Evolutionary conservation across 1,284 basidiomycete genomes (phyloP), one percentile per base, ranked within the genome.

Genomic region (Ceratobasidium sp.): DNA sequence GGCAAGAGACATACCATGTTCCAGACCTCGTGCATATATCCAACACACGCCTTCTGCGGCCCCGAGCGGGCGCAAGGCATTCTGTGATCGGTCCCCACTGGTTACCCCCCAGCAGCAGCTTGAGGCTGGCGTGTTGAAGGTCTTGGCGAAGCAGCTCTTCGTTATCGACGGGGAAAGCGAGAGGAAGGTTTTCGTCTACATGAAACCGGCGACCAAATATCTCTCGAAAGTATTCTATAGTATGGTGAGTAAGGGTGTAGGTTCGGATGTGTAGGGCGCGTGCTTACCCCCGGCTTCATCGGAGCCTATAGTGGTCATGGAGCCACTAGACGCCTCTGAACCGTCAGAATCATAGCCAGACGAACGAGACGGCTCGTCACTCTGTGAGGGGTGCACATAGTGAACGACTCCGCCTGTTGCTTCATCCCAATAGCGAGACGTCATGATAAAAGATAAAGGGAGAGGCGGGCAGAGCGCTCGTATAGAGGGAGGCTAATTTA

Each of bases 21-120:
- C 74, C 74, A 63, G 72, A 70, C 46, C 72, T 75, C 23, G 72
- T 75, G 72, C 62, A 75, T 36, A 75, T 70, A 48, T 75, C 74
- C n/a, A 75, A 54, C 33, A 75, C 74, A 33, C 67, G 64, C 48
- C 67, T 51, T 18, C 74, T 72, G 21, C 74, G 66, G 56, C 69
- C 72, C 21, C 56, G 40, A 30, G 33, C 42, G 28, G 74, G 72
- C 12, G 60, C 51, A 28, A 75, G 59, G 33, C 62, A 40, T 42
- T 70, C 60, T 21, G 54, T 28, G 21, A 73, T 64, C n/a, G 72
- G 72, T 14, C 72, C 60, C 63, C 69, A 75, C 40, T 73, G 67
- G 51, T 75, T 75, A 18, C 73, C 71, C 11, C 49, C 72, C 48
- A 73, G 54, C 30, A 75, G 53, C 7, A 73, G 38, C 54, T 72